These are phyloP conservation scores for Kwoniella newhampshirensis DNA, from an alignment of 768 basidiomycete genomes.

Conservation along the genomic window DNA sequence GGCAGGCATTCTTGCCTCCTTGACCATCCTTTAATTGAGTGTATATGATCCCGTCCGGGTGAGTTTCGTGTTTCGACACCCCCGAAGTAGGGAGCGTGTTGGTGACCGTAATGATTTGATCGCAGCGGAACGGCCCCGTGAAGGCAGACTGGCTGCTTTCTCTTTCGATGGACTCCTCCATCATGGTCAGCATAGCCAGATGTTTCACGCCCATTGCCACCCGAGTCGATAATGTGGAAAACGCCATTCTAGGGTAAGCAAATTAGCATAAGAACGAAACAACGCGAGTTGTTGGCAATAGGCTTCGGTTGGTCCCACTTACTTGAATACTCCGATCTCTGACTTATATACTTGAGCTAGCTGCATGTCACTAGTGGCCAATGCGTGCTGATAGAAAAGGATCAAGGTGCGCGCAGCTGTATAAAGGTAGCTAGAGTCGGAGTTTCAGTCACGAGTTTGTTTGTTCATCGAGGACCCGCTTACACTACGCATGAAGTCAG, in stretches of 20 bases:
- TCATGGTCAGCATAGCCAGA: conserved; percentile 19
- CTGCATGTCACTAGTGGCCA: conserved; percentile 17
- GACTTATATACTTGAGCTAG: conserved; percentile 10
- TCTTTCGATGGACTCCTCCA: neutral
- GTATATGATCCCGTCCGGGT: conserved; percentile 3
- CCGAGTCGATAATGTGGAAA: conserved; percentile 5
- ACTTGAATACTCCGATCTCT: conserved; percentile 35
- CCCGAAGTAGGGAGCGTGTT: too few relatives aligned
- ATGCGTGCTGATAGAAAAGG: conserved; percentile 31
- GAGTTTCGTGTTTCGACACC: too few relatives aligned
- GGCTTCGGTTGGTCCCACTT: conserved; percentile 4
- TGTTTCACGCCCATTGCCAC: conserved; percentile 28
- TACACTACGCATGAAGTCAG: conserved; percentile 23
- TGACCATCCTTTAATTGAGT: conserved; percentile 1
- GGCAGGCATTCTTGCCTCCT: neutral
- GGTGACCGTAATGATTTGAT: too few relatives aligned
- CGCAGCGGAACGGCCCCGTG: too few relatives aligned
- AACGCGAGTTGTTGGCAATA: neutral
- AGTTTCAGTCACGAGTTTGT: neutral
- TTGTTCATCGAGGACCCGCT: conserved; percentile 2
- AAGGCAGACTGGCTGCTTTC: neutral
- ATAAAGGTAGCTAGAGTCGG: conserved; percentile 21
- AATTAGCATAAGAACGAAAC: neutral
- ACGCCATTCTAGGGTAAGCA: conserved; percentile 12
- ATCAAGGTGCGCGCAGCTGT: conserved; percentile 30